Evolutionary conservation across 768 basidiomycete species (phyloP).

Genomic region (Erythrobasidium yunnanense): DNA sequence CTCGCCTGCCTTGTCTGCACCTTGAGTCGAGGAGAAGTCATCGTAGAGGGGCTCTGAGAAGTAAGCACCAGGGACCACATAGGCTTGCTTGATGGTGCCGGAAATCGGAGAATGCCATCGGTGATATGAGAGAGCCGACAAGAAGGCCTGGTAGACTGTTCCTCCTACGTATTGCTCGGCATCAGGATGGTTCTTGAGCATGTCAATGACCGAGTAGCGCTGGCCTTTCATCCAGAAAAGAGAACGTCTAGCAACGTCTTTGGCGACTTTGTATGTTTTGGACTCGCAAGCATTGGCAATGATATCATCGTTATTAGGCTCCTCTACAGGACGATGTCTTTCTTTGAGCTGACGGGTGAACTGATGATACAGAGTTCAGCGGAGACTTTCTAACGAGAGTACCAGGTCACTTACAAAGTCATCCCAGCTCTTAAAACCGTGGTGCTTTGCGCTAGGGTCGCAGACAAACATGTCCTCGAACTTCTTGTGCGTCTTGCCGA

Average conservation of each 20-base stretch:
- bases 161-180: slow-evolving; percentile 48
- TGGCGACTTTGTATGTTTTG: slow-evolving; percentile 45
- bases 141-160: slow-evolving; percentile 50
- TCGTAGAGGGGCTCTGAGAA: slow-evolving; percentile 40
- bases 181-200: slow-evolving; percentile 47
- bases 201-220: slow-evolving; percentile 53
- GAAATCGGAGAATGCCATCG: slow-evolving; percentile 56
- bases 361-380: slow-evolving; percentile 42
- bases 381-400: not conserved
- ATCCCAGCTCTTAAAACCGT: slow-evolving; percentile 47
- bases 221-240: slow-evolving; percentile 56
- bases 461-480: slow-evolving; percentile 46
- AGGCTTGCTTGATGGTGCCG: slow-evolving; percentile 48
- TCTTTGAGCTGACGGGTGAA: slow-evolving; percentile 48
- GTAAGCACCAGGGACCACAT: slow-evolving; percentile 41
- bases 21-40: slow-evolving; percentile 45
- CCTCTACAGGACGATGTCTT: slow-evolving; percentile 45
- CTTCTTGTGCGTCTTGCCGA: slow-evolving; percentile 34
- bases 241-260: slow-evolving; percentile 45
- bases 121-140: slow-evolving; percentile 52
- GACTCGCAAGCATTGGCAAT: slow-evolving; percentile 53
- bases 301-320: slow-evolving; percentile 41
- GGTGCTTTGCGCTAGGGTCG: slow-evolving; percentile 43
- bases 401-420: not conserved
- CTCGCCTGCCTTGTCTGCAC: slow-evolving; percentile 32